phyloP scores from a whole-genome alignment of 2,329 filamentous ascomycete genomes.

The Drechslerella coelobrocha region DNA sequence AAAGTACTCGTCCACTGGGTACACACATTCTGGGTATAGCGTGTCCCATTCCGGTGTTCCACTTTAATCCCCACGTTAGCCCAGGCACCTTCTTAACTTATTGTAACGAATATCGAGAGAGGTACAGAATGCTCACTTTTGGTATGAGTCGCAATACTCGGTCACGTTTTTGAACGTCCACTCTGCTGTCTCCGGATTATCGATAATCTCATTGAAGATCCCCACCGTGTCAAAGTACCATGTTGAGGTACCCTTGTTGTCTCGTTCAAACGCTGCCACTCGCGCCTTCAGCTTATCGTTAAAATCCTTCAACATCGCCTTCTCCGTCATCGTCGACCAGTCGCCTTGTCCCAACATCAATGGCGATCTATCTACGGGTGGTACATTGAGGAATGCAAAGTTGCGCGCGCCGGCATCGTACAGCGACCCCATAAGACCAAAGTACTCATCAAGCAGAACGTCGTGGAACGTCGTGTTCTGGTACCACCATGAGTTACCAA shows the following conservation, averaged over 20 bases:
- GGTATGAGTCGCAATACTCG: slow-evolving; percentile 64
- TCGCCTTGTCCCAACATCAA: slow-evolving; percentile 60
- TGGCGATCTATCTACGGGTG: slow-evolving; percentile 66
- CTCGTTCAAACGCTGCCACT: slow-evolving; percentile 60
- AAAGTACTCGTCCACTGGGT: slow-evolving; percentile 69
- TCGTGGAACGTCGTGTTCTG: slow-evolving; percentile 53
- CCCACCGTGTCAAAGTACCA: slow-evolving; percentile 63
- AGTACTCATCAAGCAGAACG: slow-evolving; percentile 61
- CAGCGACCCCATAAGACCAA: slow-evolving; percentile 59
- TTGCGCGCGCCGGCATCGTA: slow-evolving; percentile 66
- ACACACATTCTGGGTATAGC: slow-evolving; percentile 61
- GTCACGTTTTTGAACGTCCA: slow-evolving; percentile 66
- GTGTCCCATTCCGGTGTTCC: slow-evolving; percentile 61
- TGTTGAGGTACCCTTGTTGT: slow-evolving; percentile 38
- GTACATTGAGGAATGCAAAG: slow-evolving; percentile 68
- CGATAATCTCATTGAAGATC: slow-evolving; percentile 64
- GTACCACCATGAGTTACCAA: slow-evolving; percentile 62
- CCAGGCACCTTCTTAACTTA: not conserved
- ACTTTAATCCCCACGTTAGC: slow-evolving; percentile 55
- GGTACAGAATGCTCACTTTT: slow-evolving; percentile 61
- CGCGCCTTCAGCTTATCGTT: slow-evolving; percentile 62
- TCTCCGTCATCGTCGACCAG: slow-evolving; percentile 57
- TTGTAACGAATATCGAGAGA: not conserved
- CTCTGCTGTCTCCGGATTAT: slow-evolving; percentile 60
- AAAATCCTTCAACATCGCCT: slow-evolving; percentile 63